Percentiles rank a stretch among this genome's conserved stretches.
phyloP scores from a whole-genome alignment of 805 yeast species.

The Schwanniomyces yamadae region DNA sequence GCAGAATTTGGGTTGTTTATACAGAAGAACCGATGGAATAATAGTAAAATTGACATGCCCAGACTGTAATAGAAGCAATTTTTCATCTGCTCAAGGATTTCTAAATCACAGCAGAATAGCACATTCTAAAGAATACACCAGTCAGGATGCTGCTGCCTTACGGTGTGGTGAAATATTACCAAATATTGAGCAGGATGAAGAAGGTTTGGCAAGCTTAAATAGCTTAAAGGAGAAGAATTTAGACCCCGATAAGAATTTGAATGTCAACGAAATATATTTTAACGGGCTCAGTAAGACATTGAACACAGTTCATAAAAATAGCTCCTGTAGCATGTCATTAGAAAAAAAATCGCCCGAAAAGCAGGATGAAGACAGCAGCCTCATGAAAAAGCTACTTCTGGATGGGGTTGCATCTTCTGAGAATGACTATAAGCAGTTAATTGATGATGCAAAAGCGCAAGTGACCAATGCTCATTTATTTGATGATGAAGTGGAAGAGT shows the following conservation, averaged over 20 bases:
- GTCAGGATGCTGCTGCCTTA: constrained; percentile 74
- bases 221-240: constrained; percentile 33
- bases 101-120: constrained; percentile 74
- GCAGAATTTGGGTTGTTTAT: constrained; percentile 48
- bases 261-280: constrained; percentile 35
- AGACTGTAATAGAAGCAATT: constrained; percentile 64
- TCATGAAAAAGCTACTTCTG: constrained; percentile 37
- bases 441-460: constrained; percentile 32
- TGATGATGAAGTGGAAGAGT: constrained; percentile 35
- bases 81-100: constrained; percentile 79
- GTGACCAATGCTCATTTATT: constrained; percentile 37
- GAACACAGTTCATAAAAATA: constrained; percentile 22
- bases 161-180: constrained; percentile 59
- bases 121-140: constrained; percentile 65
- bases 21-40: constrained; percentile 68
- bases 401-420: constrained; percentile 33
- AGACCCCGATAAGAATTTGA: constrained; percentile 44
- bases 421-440: constrained; percentile 26
- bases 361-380: constrained; percentile 18
- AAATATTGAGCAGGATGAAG: constrained; percentile 55
- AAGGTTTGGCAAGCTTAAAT: constrained; percentile 41
- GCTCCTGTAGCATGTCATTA: constrained; percentile 7
- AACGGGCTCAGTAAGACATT: constrained; percentile 28
- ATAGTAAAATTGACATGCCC: constrained; percentile 68
- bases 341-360: constrained; percentile 7